Conservation (phyloP, 1,284 basidiomycete genomes). For the Bondarzewia mesenterica region DNA sequence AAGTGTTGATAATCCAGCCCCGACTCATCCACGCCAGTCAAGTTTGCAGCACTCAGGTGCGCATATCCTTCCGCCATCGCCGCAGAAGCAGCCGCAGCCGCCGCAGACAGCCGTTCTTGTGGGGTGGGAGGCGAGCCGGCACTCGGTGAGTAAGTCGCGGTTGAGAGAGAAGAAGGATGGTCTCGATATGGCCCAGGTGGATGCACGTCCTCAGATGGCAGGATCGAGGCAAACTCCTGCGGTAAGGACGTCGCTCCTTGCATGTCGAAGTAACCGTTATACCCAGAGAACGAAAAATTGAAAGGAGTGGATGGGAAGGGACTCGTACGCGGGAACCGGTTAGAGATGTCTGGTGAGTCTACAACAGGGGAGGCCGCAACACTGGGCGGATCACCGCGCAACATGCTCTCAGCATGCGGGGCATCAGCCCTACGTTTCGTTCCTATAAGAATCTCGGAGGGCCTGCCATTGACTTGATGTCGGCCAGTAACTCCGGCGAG, state of each 20-base stretch:
- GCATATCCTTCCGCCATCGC: slow-evolving; percentile 64
- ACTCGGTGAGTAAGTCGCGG: slow-evolving; percentile 30
- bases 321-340: slow-evolving; percentile 21
- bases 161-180: slow-evolving; percentile 20
- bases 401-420: slow-evolving; percentile 65
- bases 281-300: slow-evolving; percentile 65
- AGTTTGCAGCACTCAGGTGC: slow-evolving; percentile 46
- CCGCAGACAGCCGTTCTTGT: slow-evolving; percentile 51
- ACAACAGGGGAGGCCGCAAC: slow-evolving; percentile 28
- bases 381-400: slow-evolving; percentile 68
- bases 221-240: slow-evolving; percentile 13
- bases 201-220: slow-evolving; percentile 10
- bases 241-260: slow-evolving; percentile 15
- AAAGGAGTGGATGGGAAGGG: slow-evolving; percentile 70
- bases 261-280: slow-evolving; percentile 63
- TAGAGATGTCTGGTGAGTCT: slow-evolving; percentile 17
- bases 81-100: slow-evolving; percentile 51
- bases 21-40: slow-evolving; percentile 42
- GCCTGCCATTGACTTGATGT: slow-evolving; percentile 74
- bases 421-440: slow-evolving; percentile 71
- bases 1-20: slow-evolving; percentile 53
- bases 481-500: slow-evolving; percentile 50
- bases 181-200: not conserved
- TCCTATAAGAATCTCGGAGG: slow-evolving; percentile 42
- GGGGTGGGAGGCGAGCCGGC: slow-evolving; percentile 27